Conservation (phyloP, 345 rosid species). For the Eucalyptus curtisii region DNA sequence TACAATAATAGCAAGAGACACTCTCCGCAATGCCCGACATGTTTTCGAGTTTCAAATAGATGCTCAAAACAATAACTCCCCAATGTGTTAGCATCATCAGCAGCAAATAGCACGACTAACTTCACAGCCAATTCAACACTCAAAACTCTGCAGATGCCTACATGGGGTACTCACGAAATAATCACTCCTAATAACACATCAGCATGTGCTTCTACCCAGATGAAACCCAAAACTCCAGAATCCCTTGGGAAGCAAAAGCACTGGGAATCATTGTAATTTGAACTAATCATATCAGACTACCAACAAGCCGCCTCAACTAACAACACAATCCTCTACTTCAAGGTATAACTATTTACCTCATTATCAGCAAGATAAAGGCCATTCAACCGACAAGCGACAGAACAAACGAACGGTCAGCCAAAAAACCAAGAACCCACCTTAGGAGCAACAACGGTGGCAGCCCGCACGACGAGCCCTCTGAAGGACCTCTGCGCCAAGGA, state of each 20-base stretch:
- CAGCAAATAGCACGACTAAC: neutral
- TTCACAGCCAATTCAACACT: neutral
- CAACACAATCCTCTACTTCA: neutral
- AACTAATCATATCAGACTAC: neutral
- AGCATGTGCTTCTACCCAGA: neutral
- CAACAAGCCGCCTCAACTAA: neutral
- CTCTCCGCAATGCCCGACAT: neutral
- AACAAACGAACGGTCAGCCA: neutral
- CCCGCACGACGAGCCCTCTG: constrained; percentile 53
- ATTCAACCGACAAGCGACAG: neutral
- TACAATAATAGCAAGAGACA: neutral
- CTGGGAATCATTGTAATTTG: neutral
- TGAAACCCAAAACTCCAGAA: neutral
- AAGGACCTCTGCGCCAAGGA: constrained; percentile 22
- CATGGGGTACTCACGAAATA: too few species aligned
- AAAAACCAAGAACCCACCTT: constrained; percentile 30
- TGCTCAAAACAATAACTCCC: neutral
- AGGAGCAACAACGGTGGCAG: constrained; percentile 88
- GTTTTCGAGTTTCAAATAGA: neutral
- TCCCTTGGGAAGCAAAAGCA: neutral
- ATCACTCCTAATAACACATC: too few species aligned
- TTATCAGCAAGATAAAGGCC: neutral
- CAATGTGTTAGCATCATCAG: neutral
- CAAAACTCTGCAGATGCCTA: too few species aligned
- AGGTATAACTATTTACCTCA: neutral